Evolutionary conservation across 345 rosid genomes (phyloP), one percentile per base, ranked within the genome.

Genomic region (Hypericum perforatum): DNA sequence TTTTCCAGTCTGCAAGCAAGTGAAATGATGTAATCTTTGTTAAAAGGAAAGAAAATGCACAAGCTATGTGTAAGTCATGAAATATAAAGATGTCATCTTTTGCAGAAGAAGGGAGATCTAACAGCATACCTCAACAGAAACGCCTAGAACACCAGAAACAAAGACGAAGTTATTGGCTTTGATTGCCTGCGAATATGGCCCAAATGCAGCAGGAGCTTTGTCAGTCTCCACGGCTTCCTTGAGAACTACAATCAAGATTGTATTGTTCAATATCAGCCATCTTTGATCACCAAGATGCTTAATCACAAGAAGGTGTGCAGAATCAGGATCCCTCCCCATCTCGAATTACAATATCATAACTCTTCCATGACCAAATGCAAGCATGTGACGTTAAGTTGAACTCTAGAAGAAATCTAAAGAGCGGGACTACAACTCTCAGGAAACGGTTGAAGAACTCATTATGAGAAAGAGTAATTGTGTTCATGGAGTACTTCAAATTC

Each of bases 151-250:
- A 62, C 95, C 94, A 8, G 95, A 94, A 43, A 84, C 70, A 63
- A 85, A 89, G 55, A 94, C 51, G 62, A 84, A 72, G 61, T 94
- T 74, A 70, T 84, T 76, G 64, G 79, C 76, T 67, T 82, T 89
- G 65, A 85, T 86, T 6, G 94, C 97, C 78, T 86, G 95, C 56
- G 94, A 82, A 74, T 89, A 89, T 0, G 95, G 95, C 54, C 99
- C 99, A 51, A 86, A 54, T 6, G 95, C 97, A 39, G 95, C 97
- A 4, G 95, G 95, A 60, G 99, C 95, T 64, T 89, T 86, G 37
- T 85, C 83, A 0, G 97, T 86, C 22, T 63, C 64, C 54, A 84
- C 86, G 42, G 70, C 83, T 73, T 79, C 90, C 73, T 92, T 88
- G 51, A 49, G 53, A 55, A 61, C 95, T 92, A 58, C 66, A 77